These are phyloP conservation scores for Larix sibirica DNA, from an alignment of 83 land plant species.

Conservation along the genomic window DNA sequence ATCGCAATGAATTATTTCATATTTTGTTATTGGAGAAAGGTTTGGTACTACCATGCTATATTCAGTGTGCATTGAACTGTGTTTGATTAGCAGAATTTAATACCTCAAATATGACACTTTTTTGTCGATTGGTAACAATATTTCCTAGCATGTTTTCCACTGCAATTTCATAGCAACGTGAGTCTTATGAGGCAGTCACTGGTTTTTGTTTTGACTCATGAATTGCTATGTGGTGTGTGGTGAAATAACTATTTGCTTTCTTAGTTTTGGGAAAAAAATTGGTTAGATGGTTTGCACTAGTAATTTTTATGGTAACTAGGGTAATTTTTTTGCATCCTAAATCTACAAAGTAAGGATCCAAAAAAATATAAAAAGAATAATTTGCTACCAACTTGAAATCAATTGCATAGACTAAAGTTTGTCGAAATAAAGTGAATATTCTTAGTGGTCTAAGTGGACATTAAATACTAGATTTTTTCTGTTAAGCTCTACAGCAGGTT, in stretches of 20 bases:
- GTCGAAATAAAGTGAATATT: neutral
- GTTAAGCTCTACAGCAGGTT: neutral
- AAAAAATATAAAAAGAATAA: neutral
- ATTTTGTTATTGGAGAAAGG: too few species aligned
- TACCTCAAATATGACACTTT: neutral
- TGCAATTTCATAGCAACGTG: neutral
- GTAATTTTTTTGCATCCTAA: too few species aligned
- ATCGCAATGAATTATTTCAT: too few species aligned
- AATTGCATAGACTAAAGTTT: neutral
- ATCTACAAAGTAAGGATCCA: too few species aligned
- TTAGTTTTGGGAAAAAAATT: too few species aligned
- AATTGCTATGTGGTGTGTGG: too few species aligned
- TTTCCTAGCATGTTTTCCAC: neutral
- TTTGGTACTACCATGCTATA: too few species aligned
- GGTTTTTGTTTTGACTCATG: neutral
- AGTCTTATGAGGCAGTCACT: neutral
- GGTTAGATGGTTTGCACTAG: too few species aligned
- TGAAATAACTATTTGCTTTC: too few species aligned
- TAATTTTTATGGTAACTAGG: too few species aligned
- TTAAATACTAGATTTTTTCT: neutral
- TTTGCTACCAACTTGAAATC: neutral
- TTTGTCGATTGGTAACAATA: neutral
- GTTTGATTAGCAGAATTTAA: slow-evolving; percentile 8
- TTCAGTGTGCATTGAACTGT: neutral
- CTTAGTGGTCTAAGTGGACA: neutral